phyloP scores from a whole-genome alignment of 495 filamentous ascomycete species.

The Penicillium nucicola region DNA sequence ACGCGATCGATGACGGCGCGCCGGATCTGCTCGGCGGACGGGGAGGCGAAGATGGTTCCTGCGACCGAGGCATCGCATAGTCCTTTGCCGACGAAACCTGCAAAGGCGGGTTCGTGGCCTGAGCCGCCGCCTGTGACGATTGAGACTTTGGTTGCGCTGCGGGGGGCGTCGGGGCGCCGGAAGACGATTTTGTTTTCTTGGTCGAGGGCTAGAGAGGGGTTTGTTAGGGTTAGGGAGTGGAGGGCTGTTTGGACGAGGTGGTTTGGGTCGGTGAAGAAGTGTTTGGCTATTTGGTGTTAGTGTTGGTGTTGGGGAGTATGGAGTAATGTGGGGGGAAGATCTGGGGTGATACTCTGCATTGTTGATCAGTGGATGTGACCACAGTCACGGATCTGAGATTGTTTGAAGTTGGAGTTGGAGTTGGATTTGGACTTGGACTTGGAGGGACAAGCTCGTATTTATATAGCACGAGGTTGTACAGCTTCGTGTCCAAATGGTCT shows the following conservation, averaged over 20 bases:
- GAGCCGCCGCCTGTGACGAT: slow-evolving; percentile 88
- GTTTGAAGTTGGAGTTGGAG: too few species aligned
- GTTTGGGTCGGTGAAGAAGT: slow-evolving; percentile 87
- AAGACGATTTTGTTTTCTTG: slow-evolving; percentile 82
- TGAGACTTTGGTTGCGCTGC: slow-evolving; percentile 59
- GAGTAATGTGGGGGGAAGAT: background rate
- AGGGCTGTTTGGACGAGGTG: slow-evolving; percentile 78
- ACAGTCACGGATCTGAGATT: too few species aligned
- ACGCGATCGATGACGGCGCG: slow-evolving; percentile 70
- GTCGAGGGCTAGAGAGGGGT: slow-evolving; percentile 82
- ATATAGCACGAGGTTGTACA: too few species aligned
- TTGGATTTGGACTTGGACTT: too few species aligned
- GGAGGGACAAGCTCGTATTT: background rate
- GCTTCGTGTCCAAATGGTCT: too few species aligned
- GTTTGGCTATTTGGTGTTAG: slow-evolving; percentile 54
- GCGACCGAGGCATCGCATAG: slow-evolving; percentile 84
- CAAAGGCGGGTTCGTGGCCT: slow-evolving; percentile 91
- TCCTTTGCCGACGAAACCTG: slow-evolving; percentile 66
- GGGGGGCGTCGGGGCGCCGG: slow-evolving; percentile 55
- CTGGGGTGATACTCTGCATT: slow-evolving; percentile 21
- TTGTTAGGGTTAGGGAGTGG: slow-evolving; percentile 72
- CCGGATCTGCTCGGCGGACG: slow-evolving; percentile 82
- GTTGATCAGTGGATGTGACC: slow-evolving; percentile 13
- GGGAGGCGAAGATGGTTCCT: slow-evolving; percentile 90
- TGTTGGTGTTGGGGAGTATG: slow-evolving; percentile 5